Percentiles rank a stretch among this genome's conserved stretches.
Evolutionary conservation across 441 rosid species (phyloP).

Genomic region (Pelargonium australe): DNA sequence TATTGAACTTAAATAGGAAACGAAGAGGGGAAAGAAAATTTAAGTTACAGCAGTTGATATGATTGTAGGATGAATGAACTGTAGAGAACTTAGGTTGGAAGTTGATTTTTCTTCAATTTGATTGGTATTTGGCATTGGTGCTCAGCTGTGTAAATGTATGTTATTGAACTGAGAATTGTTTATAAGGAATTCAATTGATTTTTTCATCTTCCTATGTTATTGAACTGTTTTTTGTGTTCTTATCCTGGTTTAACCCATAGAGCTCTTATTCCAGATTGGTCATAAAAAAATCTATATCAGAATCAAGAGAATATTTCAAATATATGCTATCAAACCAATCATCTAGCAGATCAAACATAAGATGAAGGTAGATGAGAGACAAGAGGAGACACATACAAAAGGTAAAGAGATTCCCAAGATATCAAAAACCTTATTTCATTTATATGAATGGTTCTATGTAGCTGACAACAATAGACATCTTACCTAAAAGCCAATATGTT

Average conservation of each 20-base stretch:
- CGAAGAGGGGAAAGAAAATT: neutral
- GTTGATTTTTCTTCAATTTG: neutral
- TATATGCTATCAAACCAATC: no score
- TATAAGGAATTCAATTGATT: neutral
- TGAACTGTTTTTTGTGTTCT: neutral
- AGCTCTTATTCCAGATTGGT: no score
- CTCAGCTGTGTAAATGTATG: neutral
- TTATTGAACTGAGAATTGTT: slow-evolving; percentile 3
- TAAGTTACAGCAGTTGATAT: neutral
- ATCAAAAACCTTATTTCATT: neutral
- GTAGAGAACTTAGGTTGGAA: neutral
- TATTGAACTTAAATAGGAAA: neutral
- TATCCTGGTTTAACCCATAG: no score
- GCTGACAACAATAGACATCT: neutral
- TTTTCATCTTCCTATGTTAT: neutral
- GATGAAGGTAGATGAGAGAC: neutral
- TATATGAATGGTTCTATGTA: neutral
- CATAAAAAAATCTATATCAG: no score
- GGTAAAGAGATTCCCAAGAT: neutral
- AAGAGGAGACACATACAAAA: neutral
- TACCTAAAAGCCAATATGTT: neutral
- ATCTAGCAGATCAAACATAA: neutral
- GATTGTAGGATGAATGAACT: slow-evolving; percentile 1
- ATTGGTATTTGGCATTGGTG: neutral
- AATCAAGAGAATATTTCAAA: no score